Base-by-base conservation (phyloP, 2,329 filamentous ascomycete genomes). In the Rhynchosporium graminicola region DNA sequence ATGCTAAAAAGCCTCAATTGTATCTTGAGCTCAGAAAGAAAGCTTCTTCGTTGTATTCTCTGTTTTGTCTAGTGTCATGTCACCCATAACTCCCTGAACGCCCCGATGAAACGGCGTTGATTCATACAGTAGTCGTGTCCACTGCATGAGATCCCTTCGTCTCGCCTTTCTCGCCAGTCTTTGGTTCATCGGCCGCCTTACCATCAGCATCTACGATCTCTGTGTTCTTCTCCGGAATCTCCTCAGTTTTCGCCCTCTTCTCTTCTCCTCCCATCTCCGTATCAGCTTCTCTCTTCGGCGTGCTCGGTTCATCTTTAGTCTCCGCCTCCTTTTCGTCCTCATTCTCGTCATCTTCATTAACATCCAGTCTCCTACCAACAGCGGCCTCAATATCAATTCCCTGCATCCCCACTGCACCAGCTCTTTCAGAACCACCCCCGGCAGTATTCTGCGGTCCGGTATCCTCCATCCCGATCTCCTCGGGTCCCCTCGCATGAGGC, bases 381-480 rank as follows among this genome's bases (percentile, higher is more conserved):
- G 85, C 85, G 26, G 83, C 84, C 71, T 85, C 84, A 28, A 87
- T 75, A 69, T 87, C 82, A 63, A 87, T 84, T 12, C 79, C 81
- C 58, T 80, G 79, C 75, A 83, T 80, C 54, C 79, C 78, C n/a
- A 82, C 50, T 26, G 10, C 58, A 51, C 77, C 72, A 62, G 75
- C 74, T 57, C 73, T 76, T 33, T 75, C 73, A 15, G 54, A 48
- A 13, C 57, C 58, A 46, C 74, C 78, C 15, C 76, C 78, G 8
- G 48, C 48, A 26, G 51, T 13, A 15, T 50, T 20, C 76, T 91
- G 93, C 9, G 90, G 87, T 0, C 95, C 95, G 67, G 91, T 89
- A 73, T 99, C 95, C 69, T 91, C 87, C 63, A 92, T 86, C 4
- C 93, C 94, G 57, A 98, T 89, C 69, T 91, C 83, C 36, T 91